Base-by-base conservation (phyloP, 2,329 filamentous ascomycete species). In the Xylaria sp. region DNA sequence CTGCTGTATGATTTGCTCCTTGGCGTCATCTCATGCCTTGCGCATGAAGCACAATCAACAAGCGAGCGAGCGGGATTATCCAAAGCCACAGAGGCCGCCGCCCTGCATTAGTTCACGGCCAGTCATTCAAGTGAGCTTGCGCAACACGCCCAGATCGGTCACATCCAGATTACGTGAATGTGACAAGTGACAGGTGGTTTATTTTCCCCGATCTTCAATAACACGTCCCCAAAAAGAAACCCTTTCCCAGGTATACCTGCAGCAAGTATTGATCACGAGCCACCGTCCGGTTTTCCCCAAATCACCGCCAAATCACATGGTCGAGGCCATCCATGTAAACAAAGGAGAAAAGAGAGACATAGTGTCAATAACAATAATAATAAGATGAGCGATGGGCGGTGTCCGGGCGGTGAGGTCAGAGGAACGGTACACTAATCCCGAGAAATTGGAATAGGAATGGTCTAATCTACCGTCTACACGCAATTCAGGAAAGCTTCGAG, bases 1-100 rank as follows among this genome's bases (percentile, higher is more conserved):
- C 31, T 34, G 28, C 28, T 28, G 28, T 28, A 37, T 6, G 34
- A 37, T 37, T 37, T 8, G 10, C 4, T 34, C 44, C 55, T 60
- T 58, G 59, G 66, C 61, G 41, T 57, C 4, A 37, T 37, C 34
- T 37, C 34, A 8, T 37, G 34, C 18, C 34, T 52, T 6, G 51
- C 46, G 51, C 46, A 52, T 57, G 48, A 51, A 51, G 59, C 13
- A 23, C 9, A 63, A 57, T 62, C 64, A 20, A 58, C 15, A 57
- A 46, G 54, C 28, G 28, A 46, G 54, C 28, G 28, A 28, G 28
- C 34, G 34, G 54, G 62, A 44, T 54, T 23, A 52, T 57, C 58
- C 4, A 46, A 63, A 66, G 67, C 63, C 58, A 63, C 59, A 9
- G 58, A 10, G 39, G 39, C 63, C 31, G 67, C 67, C 64, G 51